phyloP scores from a whole-genome alignment of 257 asterid species.

The Ilex asprella region DNA sequence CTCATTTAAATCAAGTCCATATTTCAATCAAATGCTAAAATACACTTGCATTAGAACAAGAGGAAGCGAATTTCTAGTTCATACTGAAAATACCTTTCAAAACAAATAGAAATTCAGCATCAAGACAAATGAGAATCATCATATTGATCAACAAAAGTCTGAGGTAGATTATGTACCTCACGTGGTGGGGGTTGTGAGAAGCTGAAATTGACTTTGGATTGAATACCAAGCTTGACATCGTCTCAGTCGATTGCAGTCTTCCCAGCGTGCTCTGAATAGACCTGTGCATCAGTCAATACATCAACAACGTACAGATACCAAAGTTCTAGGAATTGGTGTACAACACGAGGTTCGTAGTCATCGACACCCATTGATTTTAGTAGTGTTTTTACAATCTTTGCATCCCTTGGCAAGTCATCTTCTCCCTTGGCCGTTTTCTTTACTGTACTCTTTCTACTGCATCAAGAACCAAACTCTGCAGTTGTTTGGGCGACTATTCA shows the following conservation, averaged over 20 bases:
- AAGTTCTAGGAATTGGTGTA: slow-evolving; percentile 72
- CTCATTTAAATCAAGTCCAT: no score
- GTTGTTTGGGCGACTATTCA: no score
- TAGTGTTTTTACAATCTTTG: slow-evolving; percentile 69
- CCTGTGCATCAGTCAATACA: slow-evolving; percentile 73
- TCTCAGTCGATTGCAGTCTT: slow-evolving; percentile 54
- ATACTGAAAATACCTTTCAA: no score
- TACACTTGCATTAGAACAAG: no score
- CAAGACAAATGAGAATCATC: slow-evolving; percentile 32
- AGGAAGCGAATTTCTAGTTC: no score
- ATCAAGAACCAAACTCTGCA: neutral
- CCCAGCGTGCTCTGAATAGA: slow-evolving; percentile 80
- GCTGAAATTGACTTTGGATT: neutral
- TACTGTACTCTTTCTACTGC: neutral
- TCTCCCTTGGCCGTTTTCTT: slow-evolving; percentile 59
- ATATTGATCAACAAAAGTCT: no score
- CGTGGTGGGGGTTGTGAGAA: slow-evolving; percentile 1
- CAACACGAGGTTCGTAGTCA: slow-evolving; percentile 79
- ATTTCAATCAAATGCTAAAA: no score
- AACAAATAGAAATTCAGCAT: no score
- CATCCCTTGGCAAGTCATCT: slow-evolving; percentile 79
- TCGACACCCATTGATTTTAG: slow-evolving; percentile 85
- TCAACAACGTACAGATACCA: slow-evolving; percentile 80
- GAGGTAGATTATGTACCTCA: slow-evolving; percentile 2
- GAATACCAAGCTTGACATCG: neutral